These are phyloP conservation scores for Candida andamanensis DNA, from an alignment of 805 yeast species.

Conservation along the genomic window DNA sequence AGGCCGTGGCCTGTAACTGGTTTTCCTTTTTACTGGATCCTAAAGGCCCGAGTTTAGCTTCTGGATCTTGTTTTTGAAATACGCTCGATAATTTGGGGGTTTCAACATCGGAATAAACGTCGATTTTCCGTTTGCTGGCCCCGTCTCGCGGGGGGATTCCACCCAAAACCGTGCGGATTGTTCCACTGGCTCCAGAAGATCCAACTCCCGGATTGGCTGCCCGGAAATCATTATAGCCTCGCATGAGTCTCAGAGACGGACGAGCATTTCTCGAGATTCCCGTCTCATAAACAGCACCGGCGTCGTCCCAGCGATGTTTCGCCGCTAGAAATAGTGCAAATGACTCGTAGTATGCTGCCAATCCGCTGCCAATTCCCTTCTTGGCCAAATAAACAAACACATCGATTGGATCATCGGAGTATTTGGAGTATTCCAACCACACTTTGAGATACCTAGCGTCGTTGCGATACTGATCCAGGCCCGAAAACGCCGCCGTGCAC, in stretches of 20 bases:
- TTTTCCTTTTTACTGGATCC: constrained; percentile 62
- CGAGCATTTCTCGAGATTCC: constrained; percentile 62
- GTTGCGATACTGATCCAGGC: constrained; percentile 62
- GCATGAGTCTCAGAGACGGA: constrained; percentile 43
- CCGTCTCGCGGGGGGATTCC: too few species aligned
- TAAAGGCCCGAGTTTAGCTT: too few species aligned
- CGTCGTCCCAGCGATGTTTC: constrained; percentile 44
- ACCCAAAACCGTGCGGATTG: too few species aligned
- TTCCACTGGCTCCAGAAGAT: constrained; percentile 20
- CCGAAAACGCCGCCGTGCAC: constrained; percentile 65
- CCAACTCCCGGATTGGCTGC: too few species aligned
- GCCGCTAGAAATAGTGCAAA: constrained; percentile 63
- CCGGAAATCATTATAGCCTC: constrained; percentile 11
- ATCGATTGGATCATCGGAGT: constrained; percentile 65
- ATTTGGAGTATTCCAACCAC: constrained; percentile 76
- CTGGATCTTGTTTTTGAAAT: too few species aligned
- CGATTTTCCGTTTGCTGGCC: too few species aligned
- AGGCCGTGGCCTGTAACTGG: constrained; percentile 44
- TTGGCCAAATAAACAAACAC: constrained; percentile 66
- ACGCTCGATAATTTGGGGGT: too few species aligned
- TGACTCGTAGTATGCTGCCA: constrained; percentile 74
- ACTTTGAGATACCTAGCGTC: constrained; percentile 76
- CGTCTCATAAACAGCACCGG: constrained; percentile 50
- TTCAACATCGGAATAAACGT: too few species aligned
- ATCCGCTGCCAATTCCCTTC: constrained; percentile 61